Conservation (phyloP, 129 eudicot species). For the Sambucus nigra region DNA sequence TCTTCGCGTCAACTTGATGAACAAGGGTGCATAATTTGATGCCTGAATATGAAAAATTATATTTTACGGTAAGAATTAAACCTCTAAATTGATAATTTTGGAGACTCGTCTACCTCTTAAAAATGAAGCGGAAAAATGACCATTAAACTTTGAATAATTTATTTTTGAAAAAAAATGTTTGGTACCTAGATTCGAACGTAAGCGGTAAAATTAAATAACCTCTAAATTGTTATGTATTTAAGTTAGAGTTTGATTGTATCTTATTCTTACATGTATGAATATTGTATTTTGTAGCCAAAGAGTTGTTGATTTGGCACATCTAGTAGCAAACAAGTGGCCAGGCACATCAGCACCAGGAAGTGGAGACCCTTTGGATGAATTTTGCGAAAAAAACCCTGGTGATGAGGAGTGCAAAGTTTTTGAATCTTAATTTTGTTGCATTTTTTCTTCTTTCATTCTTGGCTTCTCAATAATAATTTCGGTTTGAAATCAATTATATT, state of each 20-base stretch:
- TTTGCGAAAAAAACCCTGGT: conserved; percentile 69
- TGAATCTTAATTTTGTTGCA: conserved; percentile 34
- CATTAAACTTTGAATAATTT: too few species aligned
- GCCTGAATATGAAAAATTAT: too few species aligned
- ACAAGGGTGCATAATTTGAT: too few species aligned
- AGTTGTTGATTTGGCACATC: conserved; percentile 91
- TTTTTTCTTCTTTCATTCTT: background rate
- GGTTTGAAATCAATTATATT: background rate
- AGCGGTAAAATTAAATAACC: too few species aligned
- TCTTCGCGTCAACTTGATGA: too few species aligned
- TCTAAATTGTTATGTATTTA: too few species aligned
- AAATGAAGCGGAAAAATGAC: too few species aligned
- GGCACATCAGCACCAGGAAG: conserved; percentile 52
- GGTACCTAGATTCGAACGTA: too few species aligned
- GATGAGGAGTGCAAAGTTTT: conserved; percentile 94
- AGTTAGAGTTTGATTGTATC: background rate
- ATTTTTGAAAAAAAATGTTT: too few species aligned
- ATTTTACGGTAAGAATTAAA: too few species aligned
- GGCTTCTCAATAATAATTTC: background rate
- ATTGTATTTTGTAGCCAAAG: conserved; percentile 55
- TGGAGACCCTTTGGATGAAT: conserved; percentile 89
- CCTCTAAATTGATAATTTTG: too few species aligned
- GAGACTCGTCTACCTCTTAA: too few species aligned
- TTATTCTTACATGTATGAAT: background rate
- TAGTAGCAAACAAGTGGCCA: conserved; percentile 92